Percentiles rank a stretch among this genome's conserved stretches.
These are phyloP conservation scores for Arachis stenosperma DNA, from an alignment of 306 rosid genomes.

Conservation along the genomic window DNA sequence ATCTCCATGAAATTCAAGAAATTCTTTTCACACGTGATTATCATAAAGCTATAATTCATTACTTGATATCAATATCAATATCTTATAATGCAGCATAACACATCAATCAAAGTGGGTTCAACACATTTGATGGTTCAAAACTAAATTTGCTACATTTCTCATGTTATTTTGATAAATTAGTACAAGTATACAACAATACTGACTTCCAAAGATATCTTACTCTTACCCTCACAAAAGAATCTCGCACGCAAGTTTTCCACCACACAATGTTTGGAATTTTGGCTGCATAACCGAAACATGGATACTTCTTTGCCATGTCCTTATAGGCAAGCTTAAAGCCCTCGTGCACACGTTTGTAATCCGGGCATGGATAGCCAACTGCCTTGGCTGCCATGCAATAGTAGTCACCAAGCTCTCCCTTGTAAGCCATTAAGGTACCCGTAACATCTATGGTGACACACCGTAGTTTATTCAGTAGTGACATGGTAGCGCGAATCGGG, in stretches of 20 bases:
- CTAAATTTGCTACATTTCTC: conserved; percentile 29
- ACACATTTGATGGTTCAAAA: not conserved
- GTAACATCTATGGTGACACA: conserved; percentile 94
- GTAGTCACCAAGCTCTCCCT: conserved; percentile 95
- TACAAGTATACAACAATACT: conserved; percentile 14
- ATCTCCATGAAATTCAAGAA: conserved; percentile 17
- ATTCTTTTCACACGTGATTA: conserved; percentile 17
- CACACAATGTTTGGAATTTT: conserved; percentile 88
- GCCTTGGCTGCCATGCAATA: conserved; percentile 99
- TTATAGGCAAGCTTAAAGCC: conserved; percentile 86
- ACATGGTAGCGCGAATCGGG: conserved; percentile 51
- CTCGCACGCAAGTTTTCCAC: conserved; percentile 95
- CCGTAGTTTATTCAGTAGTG: conserved; percentile 64
- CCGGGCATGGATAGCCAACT: conserved; percentile 89
- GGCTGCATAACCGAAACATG: conserved; percentile 84
- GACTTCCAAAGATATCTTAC: conserved; percentile 53
- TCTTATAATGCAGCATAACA: conserved; percentile 4
- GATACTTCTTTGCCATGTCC: conserved; percentile 86
- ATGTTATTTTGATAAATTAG: conserved; percentile 6
- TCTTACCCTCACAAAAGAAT: conserved; percentile 90
- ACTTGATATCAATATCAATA: conserved; percentile 19
- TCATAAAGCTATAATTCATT: conserved; percentile 27
- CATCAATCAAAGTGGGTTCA: not conserved
- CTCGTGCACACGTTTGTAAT: conserved; percentile 84
- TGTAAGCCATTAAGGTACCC: conserved; percentile 92